Evolutionary conservation across 2,329 filamentous ascomycete species (phyloP), one percentile per base, ranked within the genome.

Genomic region (Chalaropsis thielavioides): DNA sequence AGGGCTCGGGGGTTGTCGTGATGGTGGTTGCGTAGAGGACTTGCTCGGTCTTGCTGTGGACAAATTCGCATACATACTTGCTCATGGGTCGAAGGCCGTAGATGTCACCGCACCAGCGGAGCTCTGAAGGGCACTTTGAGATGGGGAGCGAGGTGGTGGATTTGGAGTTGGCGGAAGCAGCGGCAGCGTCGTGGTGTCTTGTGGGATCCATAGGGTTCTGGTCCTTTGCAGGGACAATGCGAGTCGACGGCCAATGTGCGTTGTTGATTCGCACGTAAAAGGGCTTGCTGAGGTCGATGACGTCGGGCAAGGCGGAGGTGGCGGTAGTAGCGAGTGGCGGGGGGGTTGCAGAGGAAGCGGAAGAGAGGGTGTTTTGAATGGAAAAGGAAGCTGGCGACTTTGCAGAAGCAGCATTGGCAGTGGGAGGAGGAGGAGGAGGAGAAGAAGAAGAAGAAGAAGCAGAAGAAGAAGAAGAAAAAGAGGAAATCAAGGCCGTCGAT

Each of bases 251-350:
- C 89, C 89, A 92, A 67, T 85, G 81, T 10, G 88, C 87, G 62
- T 89, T 86, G 74, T 92, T 92, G 69, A 92, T 83, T 68, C 85
- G 81, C 64, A 92, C 87, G 72, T 85, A 90, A 72, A 92, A 91
- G 4, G 88, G 89, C 72, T 90, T 91, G 41, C 82, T 80, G 67
- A 78, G 80, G 73, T 90, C 86, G 64, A 88, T 81, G 2, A 81
- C 82, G 15, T 80, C 74, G 0, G 76, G 74, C 35, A 35, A 15
- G 31, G 19, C 31, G 6, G 43, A 62, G 27, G 49, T n/a, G 69
- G 54, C n/a, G 6, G 22, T 43, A 13, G 15, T 11, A 17, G 24
- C 19, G 67, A 61, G 69, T 66, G 41, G 8, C 17, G 51, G 17
- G 22, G 15, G 60, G 46, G 54, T 19, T 72, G 68, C 58, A 62